Evolutionary conservation across 1,284 basidiomycete genomes (phyloP).

Genomic region (Lentinula novae-zelandiae): DNA sequence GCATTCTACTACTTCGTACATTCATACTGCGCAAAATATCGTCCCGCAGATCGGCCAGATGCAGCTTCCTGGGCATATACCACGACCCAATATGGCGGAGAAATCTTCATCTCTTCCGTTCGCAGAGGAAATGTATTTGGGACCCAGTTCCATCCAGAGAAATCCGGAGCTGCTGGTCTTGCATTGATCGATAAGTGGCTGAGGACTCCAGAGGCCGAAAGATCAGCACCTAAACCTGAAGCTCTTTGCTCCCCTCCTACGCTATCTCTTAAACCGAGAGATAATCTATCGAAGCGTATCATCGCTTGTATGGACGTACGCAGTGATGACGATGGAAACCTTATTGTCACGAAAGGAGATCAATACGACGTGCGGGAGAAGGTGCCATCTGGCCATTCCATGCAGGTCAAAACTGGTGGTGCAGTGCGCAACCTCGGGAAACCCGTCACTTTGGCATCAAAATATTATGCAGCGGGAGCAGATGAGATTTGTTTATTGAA

Average conservation of each 20-base stretch:
- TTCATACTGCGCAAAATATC: slow-evolving; percentile 84
- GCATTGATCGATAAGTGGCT: slow-evolving; percentile 85
- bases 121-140: slow-evolving; percentile 88
- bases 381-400: slow-evolving; percentile 23
- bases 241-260: slow-evolving; percentile 20
- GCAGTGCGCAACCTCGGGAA: slow-evolving; percentile 97
- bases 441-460: slow-evolving; percentile 87
- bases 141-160: slow-evolving; percentile 98
- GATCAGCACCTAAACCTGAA: slow-evolving; percentile 25
- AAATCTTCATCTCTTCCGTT: slow-evolving; percentile 89
- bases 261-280: slow-evolving; percentile 39
- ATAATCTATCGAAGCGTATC: slow-evolving; percentile 88
- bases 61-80: slow-evolving; percentile 79
- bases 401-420: slow-evolving; percentile 48
- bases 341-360: slow-evolving; percentile 99
- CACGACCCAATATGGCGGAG: slow-evolving; percentile 90
- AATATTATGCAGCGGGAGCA: slow-evolving; percentile 88
- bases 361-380: slow-evolving; percentile 98
- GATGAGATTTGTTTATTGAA: slow-evolving; percentile 98
- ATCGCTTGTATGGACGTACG: slow-evolving; percentile 98
- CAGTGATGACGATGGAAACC: slow-evolving; percentile 93
- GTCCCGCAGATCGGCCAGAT: slow-evolving; percentile 46
- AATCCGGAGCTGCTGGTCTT: slow-evolving; percentile 91
- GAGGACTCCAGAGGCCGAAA: slow-evolving; percentile 44
- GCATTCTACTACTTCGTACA: slow-evolving; percentile 96